These are phyloP conservation scores for Entomortierella lignicola DNA, from an alignment of 192 early-diverging fungal genomes.

Conservation along the genomic window DNA sequence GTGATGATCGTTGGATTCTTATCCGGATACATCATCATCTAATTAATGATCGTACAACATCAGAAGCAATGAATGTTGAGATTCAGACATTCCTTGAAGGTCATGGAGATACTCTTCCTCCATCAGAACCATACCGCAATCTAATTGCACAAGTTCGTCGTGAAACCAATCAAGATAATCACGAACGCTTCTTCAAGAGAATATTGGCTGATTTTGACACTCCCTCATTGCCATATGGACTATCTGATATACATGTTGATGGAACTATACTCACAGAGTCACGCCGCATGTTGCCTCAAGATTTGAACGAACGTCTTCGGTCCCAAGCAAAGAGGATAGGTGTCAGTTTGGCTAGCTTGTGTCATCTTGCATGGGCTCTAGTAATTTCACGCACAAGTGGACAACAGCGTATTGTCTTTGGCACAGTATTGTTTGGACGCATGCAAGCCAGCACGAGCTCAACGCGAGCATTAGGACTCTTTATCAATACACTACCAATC, in stretches of 20 bases:
- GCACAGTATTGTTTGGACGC: neutral
- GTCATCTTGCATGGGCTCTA: neutral
- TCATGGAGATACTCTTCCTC: neutral
- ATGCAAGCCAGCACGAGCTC: too few species aligned
- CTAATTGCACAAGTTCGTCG: neutral
- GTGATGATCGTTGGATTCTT: slow-evolving; percentile 2
- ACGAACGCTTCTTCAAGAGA: neutral
- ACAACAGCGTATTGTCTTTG: neutral
- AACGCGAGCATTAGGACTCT: neutral
- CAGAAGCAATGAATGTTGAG: neutral
- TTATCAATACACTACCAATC: slow-evolving; percentile 12
- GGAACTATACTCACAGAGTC: neutral
- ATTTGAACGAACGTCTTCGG: neutral
- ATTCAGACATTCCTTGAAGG: neutral
- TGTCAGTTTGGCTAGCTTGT: neutral
- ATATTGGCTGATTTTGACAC: neutral
- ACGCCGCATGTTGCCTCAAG: neutral
- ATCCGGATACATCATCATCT: slow-evolving; percentile 4
- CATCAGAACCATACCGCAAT: neutral
- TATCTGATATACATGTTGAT: neutral
- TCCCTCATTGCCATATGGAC: slow-evolving; percentile 1
- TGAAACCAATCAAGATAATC: neutral
- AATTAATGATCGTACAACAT: neutral
- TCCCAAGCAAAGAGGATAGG: neutral
- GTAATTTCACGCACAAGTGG: slow-evolving; percentile 2